These are phyloP conservation scores for Holtermanniella nyarrowii DNA, from an alignment of 768 basidiomycete genomes.

Conservation along the genomic window DNA sequence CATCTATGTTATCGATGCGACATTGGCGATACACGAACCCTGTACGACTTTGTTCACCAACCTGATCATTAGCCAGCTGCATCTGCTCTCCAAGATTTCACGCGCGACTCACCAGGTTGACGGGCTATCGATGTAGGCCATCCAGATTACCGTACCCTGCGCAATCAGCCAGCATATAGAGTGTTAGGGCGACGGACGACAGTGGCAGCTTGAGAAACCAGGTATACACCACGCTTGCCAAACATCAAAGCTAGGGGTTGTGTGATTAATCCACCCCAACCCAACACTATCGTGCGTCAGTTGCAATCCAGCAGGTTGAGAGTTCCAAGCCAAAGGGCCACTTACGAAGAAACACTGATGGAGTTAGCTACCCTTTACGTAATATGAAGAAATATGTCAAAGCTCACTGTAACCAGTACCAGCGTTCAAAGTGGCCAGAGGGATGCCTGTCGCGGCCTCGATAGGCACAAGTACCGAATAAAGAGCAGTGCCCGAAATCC, in stretches of 20 bases:
- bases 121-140: slow-evolving; percentile 1
- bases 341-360: slow-evolving; percentile 2
- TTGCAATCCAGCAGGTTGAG: not conserved
- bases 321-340: too few relatives aligned
- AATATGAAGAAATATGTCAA: too few relatives aligned
- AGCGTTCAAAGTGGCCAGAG: slow-evolving; percentile 3
- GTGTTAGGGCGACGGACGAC: not conserved
- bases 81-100: too few relatives aligned
- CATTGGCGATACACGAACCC: too few relatives aligned
- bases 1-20: not conserved
- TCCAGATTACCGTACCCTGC: slow-evolving; percentile 4
- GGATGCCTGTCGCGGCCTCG: slow-evolving; percentile 1
- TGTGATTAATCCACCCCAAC: slow-evolving; percentile 6
- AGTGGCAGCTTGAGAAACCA: slow-evolving; percentile 1
- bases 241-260: slow-evolving; percentile 5
- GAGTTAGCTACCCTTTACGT: not conserved
- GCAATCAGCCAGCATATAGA: not conserved
- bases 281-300: slow-evolving; percentile 1
- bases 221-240: slow-evolving; percentile 4
- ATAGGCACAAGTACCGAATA: slow-evolving; percentile 6
- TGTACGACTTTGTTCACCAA: slow-evolving; percentile 6
- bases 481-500: slow-evolving; percentile 1
- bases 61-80: too few relatives aligned
- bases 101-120: not conserved
- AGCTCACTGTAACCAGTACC: slow-evolving; percentile 7